Conservation (phyloP, 2,329 filamentous ascomycete genomes). For the Fusarium longipes region DNA sequence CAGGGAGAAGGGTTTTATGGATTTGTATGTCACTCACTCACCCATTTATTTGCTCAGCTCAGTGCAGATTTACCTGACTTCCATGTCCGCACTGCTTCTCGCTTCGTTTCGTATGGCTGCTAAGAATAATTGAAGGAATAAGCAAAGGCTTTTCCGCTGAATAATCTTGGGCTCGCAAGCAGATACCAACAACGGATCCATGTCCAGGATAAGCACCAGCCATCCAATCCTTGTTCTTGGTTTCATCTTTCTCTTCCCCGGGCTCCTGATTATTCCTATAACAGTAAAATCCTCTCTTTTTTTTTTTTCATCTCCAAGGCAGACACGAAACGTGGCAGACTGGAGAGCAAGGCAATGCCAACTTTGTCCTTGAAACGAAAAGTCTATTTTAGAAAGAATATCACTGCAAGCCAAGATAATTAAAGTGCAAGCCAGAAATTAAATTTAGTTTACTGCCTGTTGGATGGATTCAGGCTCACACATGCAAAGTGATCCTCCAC, state of each 20-base stretch:
- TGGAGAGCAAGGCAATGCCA: background rate
- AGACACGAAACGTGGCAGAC: conserved; percentile 30
- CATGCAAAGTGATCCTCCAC: background rate
- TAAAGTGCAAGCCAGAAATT: background rate
- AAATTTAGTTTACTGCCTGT: background rate
- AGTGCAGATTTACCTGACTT: background rate
- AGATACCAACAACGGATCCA: conserved; percentile 25
- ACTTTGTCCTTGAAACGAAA: conserved; percentile 1
- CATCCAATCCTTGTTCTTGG: conserved; percentile 26
- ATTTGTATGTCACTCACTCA: background rate
- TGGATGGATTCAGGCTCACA: background rate
- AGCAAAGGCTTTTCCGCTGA: conserved; percentile 21
- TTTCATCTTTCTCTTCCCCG: conserved; percentile 29
- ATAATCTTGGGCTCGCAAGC: conserved; percentile 16
- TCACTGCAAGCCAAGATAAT: background rate
- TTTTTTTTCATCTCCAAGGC: conserved; percentile 10
- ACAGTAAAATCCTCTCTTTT: background rate
- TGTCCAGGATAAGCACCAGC: conserved; percentile 19
- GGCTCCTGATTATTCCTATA: background rate
- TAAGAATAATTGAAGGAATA: conserved; percentile 1
- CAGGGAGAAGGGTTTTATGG: background rate
- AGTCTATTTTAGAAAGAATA: background rate
- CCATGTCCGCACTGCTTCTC: background rate
- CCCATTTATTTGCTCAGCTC: background rate
- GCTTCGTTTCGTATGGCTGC: conserved; percentile 1